Evolutionary conservation across 169 alveolate species (phyloP), one percentile per base, ranked within the genome.

Genomic region (Eimeria maxima): DNA sequence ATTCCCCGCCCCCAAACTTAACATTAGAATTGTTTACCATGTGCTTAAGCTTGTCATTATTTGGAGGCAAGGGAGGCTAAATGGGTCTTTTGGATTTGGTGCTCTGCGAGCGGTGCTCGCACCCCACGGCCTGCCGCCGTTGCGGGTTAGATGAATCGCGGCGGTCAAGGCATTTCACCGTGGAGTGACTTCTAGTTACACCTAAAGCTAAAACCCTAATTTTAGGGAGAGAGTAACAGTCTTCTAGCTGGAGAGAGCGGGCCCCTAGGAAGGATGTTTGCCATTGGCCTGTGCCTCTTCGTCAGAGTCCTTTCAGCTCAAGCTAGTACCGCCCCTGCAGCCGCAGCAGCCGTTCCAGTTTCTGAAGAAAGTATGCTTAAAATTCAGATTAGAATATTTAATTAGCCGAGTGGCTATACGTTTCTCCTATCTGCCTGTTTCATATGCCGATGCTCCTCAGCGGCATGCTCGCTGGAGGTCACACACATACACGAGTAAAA

Each of bases 101-200:
- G 81, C 81, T 50, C 50, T 71, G 53, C 81, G 81, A 33, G 81
- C 50, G 50, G 14, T 71, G n/a, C 81, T 71, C 81, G 81, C 81
- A 71, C 81, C 81, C 81, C 81, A 71, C 81, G 44, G 47, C 81
- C 81, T 33, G 27, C 11, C 50, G 81, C n/a, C 33, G 53, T 29
- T 71, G 27, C 81, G n/a, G n/a, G n/a, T 29, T 2, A 33, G 81
- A 33, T 24, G 81, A 24, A 4, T 33, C 53, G 50, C 24, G 24
- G 47, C 11, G 47, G 50, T 11, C 27, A 33, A 10, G 53, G 53
- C 10, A 27, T 3, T 71, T 71, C 16, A 27, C 10, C n/a, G 8
- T 3, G 22, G 27, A 14, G 53, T 2, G 33, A 71, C 16, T 71
- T 13, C 16, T 71, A 71, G 38, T 67, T 67, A 29, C 1, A 1